These are phyloP conservation scores for Phytophthora pistaciae DNA, from an alignment of 352 stramenopile species.

Conservation along the genomic window DNA sequence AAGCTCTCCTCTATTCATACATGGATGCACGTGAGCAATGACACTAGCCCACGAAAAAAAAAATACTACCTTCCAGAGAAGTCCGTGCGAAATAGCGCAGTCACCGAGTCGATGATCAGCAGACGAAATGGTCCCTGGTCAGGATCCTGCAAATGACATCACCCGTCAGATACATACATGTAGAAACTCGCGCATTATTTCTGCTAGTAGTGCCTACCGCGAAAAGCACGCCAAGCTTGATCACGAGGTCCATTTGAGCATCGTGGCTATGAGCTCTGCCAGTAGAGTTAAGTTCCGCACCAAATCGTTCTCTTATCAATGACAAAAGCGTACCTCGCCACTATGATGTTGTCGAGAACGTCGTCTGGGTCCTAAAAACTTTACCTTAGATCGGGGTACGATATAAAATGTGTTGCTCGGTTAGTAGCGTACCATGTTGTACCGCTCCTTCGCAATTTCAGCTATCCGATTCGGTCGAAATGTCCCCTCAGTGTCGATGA, in stretches of 20 bases:
- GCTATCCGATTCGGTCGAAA: conserved; percentile 90
- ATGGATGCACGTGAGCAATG: not conserved
- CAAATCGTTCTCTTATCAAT: not conserved
- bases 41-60: too few species aligned
- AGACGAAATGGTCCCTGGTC: conserved; percentile 80
- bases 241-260: conserved; percentile 90
- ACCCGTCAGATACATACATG: too few species aligned
- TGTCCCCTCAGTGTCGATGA: conserved; percentile 94
- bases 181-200: too few species aligned
- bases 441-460: conserved; percentile 87
- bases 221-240: conserved; percentile 75
- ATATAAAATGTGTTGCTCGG: not conserved
- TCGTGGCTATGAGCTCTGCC: conserved; percentile 88
- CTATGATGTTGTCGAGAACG: conserved; percentile 95
- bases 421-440: conserved; percentile 59
- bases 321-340: conserved; percentile 66
- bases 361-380: conserved; percentile 70
- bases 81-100: conserved; percentile 91
- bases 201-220: conserved; percentile 22
- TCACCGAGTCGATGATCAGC: conserved; percentile 94
- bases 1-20: conserved; percentile 47
- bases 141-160: conserved; percentile 44
- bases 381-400: not conserved
- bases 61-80: conserved; percentile 74
- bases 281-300: conserved; percentile 6